Base-by-base conservation (phyloP, 257 asterid species). In the Solanum dulcamara region DNA sequence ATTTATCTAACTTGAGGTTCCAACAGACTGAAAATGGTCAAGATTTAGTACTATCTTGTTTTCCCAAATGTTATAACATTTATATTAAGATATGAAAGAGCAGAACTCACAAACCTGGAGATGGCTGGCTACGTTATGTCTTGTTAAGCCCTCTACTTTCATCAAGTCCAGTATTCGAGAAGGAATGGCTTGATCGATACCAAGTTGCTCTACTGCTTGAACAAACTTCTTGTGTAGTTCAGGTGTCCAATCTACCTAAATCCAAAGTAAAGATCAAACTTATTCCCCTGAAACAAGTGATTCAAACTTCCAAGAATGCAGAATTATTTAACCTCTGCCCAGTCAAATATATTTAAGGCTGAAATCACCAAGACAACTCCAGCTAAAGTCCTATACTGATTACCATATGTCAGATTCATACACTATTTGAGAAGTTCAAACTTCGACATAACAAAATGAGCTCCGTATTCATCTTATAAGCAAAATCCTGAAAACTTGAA, bases 121-220 rank as follows among this genome's bases (percentile, higher is more conserved):
- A 88, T 91, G 93, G 88, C 93, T 91, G 24, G 93, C 93, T 67
- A 91, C 81, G n/a, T 91, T 90, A 83, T 91, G 93, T 66, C 92
- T 85, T 5, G 92, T 91, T 72, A 91, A 87, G 57, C 92, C 92
- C 80, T 90, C 92, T 26, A 91, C 90, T 81, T 90, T 90, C 93
- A 91, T 91, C 83, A 91, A 62, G 37, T 91, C 93, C 38, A 91
- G 88, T 70, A 91, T 91, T 60, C 93, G 87, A n/a, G 93, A 91
- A 87, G 93, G 93, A 48, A 91, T 90, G 77, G 93, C 93, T 70
- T 90, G 92, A 90, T 91, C 93, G 20, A 91, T 86, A 40, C 93
- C 92, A 10, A 91, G 93, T 72, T 88, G 91, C 79, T 91, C 92
- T 33, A 91, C 93, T 40, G 91, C 93, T 33, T 90, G 91, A 30